Conservation (phyloP, 2,329 filamentous ascomycete genomes). For the Xylariaceae sp. region DNA sequence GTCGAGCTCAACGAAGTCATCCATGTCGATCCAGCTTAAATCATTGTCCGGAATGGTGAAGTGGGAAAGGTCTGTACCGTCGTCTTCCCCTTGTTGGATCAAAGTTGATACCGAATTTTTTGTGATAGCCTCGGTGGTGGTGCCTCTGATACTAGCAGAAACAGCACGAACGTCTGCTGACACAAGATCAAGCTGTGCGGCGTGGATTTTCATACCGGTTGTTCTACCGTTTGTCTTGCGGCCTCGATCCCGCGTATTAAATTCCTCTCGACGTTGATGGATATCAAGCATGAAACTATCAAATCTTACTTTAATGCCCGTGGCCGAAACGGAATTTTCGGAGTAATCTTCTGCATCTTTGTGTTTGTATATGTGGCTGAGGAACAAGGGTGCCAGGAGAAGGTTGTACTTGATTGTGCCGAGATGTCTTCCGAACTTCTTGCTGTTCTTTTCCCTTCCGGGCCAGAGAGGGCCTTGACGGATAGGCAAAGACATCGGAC, state of each 20-base stretch:
- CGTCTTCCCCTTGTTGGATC: slow-evolving; percentile 56
- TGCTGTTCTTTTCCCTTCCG: slow-evolving; percentile 91
- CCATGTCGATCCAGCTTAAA: slow-evolving; percentile 97
- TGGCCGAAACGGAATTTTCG: slow-evolving; percentile 79
- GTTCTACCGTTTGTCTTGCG: slow-evolving; percentile 78
- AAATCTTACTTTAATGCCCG: slow-evolving; percentile 92
- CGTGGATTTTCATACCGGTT: slow-evolving; percentile 93
- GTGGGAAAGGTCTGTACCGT: slow-evolving; percentile 73
- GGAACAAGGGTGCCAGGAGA: slow-evolving; percentile 85
- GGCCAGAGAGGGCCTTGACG: slow-evolving; percentile 92
- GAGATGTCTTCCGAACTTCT: slow-evolving; percentile 95
- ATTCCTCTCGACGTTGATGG: slow-evolving; percentile 91
- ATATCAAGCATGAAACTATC: slow-evolving; percentile 98
- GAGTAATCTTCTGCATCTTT: slow-evolving; percentile 89
- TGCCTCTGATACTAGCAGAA: slow-evolving; percentile 84
- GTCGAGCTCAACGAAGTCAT: slow-evolving; percentile 97
- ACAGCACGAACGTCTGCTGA: slow-evolving; percentile 91
- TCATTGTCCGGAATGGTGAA: slow-evolving; percentile 97
- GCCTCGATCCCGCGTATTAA: slow-evolving; percentile 78
- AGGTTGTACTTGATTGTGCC: slow-evolving; percentile 99
- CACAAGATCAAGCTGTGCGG: slow-evolving; percentile 88
- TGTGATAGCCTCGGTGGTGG: slow-evolving; percentile 75
- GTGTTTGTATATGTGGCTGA: slow-evolving; percentile 98
- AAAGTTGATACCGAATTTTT: slow-evolving; percentile 56
- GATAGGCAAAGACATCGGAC: slow-evolving; percentile 90